Base-by-base conservation (phyloP, 2,329 filamentous ascomycete species). In the Exophiala oligosperma region DNA sequence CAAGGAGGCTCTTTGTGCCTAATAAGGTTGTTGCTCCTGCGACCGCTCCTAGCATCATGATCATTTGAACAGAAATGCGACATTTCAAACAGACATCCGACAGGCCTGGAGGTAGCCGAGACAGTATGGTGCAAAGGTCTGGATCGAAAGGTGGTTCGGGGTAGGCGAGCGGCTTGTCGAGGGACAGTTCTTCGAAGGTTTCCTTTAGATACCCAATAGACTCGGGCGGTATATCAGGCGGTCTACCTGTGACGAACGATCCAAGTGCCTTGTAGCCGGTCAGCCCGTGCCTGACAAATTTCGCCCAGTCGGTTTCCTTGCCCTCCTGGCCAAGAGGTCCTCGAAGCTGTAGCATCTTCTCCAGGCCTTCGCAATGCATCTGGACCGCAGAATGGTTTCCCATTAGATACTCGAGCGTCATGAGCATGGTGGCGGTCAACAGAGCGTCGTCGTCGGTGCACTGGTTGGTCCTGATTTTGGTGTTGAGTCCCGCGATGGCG, bases 381-480 rank as follows among this genome's bases (percentile, higher is more conserved):
- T 40, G 21, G 21, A 66, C 64, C 28, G 56, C 63, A 12, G 40
- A 21, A 12, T 61, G 54, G 49, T 66, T 60, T 21, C 63, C 64
- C 23, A 52, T 55, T 12, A 66, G 53, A 44, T 65, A 65, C 24
- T 65, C 64, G 12, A 64, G 55, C 1, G 64, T 66, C 55, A 65
- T 57, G 3, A 66, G 54, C 64, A 65, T 65, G 11, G 59, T 54
- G 12, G 60, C 61, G 12, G 57, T 64, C 38, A 66, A 52, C 11
- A 66, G 35, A 17, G 63, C 55, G 8, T 52, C 59, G 47, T 62
- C 55, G 35, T 63, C 61, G 12, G 54, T 59, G 23, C 57, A 52
- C 5, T 54, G 28, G 4, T 48, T 53, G 7, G 57, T 55, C 14
- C 49, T 44, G 14, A 66, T 51, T 35, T 55, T 60, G 28, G 35